Evolutionary conservation across 345 rosid genomes (phyloP).

Genomic region (Noccaea caerulescens): DNA sequence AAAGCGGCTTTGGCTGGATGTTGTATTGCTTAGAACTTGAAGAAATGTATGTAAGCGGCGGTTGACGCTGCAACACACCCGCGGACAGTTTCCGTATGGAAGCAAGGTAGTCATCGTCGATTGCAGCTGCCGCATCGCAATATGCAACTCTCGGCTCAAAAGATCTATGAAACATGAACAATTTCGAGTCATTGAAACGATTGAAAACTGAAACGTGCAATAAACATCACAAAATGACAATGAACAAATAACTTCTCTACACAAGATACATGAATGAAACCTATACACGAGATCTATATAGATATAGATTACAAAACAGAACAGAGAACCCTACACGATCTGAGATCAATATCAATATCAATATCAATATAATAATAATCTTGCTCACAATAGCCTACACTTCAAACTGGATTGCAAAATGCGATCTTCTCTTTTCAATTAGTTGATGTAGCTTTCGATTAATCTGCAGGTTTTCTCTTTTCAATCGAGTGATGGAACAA

Average conservation of each 20-base stretch:
- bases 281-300: conserved; percentile 15
- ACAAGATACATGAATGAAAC: background rate
- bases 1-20: conserved; percentile 73
- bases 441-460: background rate
- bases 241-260: background rate
- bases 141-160: conserved; percentile 69
- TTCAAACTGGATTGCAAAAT: background rate
- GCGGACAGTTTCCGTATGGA: conserved; percentile 50
- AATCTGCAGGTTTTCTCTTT: background rate
- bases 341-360: background rate
- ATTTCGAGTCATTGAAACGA: conserved; percentile 22
- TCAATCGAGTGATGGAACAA: background rate
- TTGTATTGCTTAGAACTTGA: conserved; percentile 65
- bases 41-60: conserved; percentile 51
- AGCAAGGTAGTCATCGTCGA: conserved; percentile 61
- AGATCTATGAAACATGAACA: conserved; percentile 46
- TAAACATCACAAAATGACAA: conserved; percentile 4
- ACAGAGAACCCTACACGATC: background rate
- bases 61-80: conserved; percentile 50
- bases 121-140: conserved; percentile 81
- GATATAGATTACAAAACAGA: conserved; percentile 3
- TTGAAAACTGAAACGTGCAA: background rate
- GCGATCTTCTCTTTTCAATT: background rate
- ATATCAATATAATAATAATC: background rate
- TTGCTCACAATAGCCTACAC: background rate